Percentiles rank a stretch among this genome's conserved stretches.
Evolutionary conservation across 371 early-diverging fungal genomes (phyloP).

Genomic region (Mortierella sp.): DNA sequence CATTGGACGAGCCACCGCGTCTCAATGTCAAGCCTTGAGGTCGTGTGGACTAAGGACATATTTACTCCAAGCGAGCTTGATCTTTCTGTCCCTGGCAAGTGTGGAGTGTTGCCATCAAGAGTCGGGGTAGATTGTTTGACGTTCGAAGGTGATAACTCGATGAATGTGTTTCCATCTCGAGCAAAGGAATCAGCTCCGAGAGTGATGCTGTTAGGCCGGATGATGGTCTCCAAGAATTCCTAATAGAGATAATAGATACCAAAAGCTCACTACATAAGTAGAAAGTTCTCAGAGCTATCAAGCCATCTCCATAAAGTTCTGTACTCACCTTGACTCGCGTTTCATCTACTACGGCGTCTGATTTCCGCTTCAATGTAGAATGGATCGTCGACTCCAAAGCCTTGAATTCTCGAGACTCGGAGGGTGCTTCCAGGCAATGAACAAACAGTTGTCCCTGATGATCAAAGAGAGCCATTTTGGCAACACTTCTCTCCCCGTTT

Average conservation of each 20-base stretch:
- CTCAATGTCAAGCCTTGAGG: conserved; percentile 35
- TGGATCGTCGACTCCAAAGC: not conserved
- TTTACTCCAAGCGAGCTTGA: conserved; percentile 19
- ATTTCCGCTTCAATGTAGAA: conserved; percentile 2
- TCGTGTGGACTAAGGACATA: conserved; percentile 41
- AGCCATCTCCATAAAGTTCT: not conserved
- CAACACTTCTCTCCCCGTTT: not conserved
- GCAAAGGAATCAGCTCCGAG: not conserved
- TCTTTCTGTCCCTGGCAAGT: conserved; percentile 2
- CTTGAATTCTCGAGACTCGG: not conserved
- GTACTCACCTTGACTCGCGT: conserved; percentile 2
- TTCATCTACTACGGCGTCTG: not conserved
- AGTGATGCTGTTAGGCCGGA: conserved; percentile 27
- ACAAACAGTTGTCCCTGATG: conserved; percentile 34
- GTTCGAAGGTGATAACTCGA: conserved; percentile 24
- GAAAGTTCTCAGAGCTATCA: no score
- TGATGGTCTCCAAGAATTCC: conserved; percentile 35
- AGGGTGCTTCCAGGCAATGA: conserved; percentile 25
- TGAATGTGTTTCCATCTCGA: conserved; percentile 25
- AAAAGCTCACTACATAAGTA: no score
- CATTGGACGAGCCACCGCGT: conserved; percentile 50
- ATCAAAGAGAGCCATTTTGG: conserved; percentile 19
- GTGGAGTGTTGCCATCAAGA: not conserved
- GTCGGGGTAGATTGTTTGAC: conserved; percentile 7
- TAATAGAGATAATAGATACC: not conserved